Percentiles rank a stretch among this genome's conserved stretches.
Conservation (phyloP, 2,329 filamentous ascomycete species). For the Biscogniauxia sp. region DNA sequence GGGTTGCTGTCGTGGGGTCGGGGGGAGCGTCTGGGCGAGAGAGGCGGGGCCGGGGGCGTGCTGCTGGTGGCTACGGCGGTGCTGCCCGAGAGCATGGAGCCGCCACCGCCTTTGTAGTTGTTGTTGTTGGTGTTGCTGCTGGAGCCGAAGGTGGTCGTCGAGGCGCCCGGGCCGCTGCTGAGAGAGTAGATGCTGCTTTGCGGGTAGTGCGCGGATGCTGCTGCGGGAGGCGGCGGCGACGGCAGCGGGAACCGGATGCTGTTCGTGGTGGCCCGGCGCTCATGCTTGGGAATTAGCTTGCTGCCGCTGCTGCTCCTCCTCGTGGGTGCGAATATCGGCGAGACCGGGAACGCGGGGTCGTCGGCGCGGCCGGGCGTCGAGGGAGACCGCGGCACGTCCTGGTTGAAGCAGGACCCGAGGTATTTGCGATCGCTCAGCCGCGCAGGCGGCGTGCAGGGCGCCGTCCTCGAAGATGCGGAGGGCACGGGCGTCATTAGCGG, state of each 20-base stretch:
- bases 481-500: slow-evolving; percentile 30
- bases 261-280: slow-evolving; percentile 22
- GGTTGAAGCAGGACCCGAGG: slow-evolving; percentile 37
- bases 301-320: slow-evolving; percentile 17
- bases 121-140: slow-evolving; percentile 19
- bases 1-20: slow-evolving; percentile 33
- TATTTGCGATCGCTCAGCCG: slow-evolving; percentile 47
- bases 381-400: slow-evolving; percentile 14
- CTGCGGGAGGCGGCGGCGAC: slow-evolving; percentile 7
- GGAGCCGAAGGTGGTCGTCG: slow-evolving; percentile 17
- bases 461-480: slow-evolving; percentile 22
- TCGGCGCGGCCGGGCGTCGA: slow-evolving; percentile 5
- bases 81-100: slow-evolving; percentile 17
- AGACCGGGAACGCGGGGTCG: slow-evolving; percentile 34
- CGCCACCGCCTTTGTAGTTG: slow-evolving; percentile 1
- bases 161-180: slow-evolving; percentile 10
- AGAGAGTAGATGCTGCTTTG: slow-evolving; percentile 19
- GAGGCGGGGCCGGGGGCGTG: slow-evolving; percentile 16
- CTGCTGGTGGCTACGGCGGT: slow-evolving; percentile 16
- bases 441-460: slow-evolving; percentile 44
- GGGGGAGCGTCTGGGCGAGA: slow-evolving; percentile 35
- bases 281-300: slow-evolving; percentile 36
- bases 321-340: slow-evolving; percentile 38
- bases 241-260: slow-evolving; percentile 9
- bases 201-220: slow-evolving; percentile 10